Percentiles rank a stretch among this genome's conserved stretches.
Conservation (phyloP, 2,329 filamentous ascomycete genomes). For the Zymoseptoria tritici region DNA sequence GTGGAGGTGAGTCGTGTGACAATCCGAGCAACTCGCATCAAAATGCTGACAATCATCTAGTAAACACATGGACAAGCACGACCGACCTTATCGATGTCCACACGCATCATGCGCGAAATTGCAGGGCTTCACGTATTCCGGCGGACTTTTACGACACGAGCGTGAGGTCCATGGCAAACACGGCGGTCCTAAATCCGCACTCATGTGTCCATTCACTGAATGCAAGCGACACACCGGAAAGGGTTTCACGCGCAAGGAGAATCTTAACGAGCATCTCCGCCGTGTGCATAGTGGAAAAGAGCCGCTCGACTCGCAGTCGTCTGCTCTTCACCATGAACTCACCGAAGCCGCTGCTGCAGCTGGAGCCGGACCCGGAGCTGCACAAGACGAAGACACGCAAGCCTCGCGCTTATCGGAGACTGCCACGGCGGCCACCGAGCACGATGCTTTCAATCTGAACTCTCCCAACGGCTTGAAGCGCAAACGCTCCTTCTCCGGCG, state of each 20-base stretch:
- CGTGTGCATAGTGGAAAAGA: constrained; percentile 57
- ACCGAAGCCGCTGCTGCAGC: neutral
- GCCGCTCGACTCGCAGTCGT: constrained; percentile 10
- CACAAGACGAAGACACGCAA: neutral
- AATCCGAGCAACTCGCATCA: neutral
- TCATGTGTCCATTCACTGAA: constrained; percentile 76
- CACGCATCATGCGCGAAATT: constrained; percentile 82
- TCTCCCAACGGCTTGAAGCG: neutral
- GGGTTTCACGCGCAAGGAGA: constrained; percentile 89
- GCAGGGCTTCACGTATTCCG: constrained; percentile 90
- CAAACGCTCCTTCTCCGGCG: neutral
- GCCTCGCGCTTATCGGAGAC: neutral
- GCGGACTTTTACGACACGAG: constrained; percentile 80
- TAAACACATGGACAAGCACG: constrained; percentile 98
- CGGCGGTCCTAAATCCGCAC: constrained; percentile 75
- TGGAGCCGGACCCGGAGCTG: neutral
- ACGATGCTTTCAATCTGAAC: neutral
- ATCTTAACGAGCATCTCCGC: constrained; percentile 85
- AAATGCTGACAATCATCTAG: constrained; percentile 40
- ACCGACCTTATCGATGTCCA: constrained; percentile 81
- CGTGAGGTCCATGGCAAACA: constrained; percentile 90
- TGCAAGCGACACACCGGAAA: constrained; percentile 86
- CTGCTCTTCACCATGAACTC: neutral
- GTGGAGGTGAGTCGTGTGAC: constrained; percentile 68
- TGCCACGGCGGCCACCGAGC: neutral